Conservation (phyloP, 1,139 yeast genomes). For the Lodderomyces orthopsilosis region DNA sequence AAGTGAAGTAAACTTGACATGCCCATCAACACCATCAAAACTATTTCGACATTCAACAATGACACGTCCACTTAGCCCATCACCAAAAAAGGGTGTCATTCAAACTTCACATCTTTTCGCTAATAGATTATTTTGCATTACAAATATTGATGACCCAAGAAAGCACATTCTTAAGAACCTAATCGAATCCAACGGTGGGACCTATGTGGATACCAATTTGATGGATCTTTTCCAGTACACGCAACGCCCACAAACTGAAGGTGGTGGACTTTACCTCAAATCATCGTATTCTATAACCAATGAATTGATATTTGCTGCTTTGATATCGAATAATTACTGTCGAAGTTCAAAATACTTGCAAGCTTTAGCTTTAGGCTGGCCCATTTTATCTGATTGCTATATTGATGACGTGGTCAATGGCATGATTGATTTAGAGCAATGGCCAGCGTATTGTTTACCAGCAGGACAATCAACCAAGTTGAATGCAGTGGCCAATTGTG, state of each 20-base stretch:
- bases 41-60: constrained; percentile 2
- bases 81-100: constrained; percentile 1
- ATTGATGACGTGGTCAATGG: constrained; percentile 51
- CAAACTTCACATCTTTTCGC: constrained; percentile 16
- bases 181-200: constrained; percentile 54
- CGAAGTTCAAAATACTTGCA: constrained; percentile 81
- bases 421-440: constrained; percentile 22
- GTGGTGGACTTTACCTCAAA: constrained; percentile 3
- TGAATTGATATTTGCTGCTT: constrained; percentile 55
- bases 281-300: constrained; percentile 15
- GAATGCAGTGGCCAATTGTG: constrained; percentile 36
- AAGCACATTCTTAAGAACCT: constrained; percentile 31
- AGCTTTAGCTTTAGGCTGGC: constrained; percentile 87
- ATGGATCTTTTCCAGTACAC: constrained; percentile 28
- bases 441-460: constrained; percentile 63
- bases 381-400: constrained; percentile 63
- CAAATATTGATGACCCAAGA: constrained; percentile 37
- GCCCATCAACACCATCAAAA: constrained; percentile 1
- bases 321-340: constrained; percentile 55
- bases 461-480: constrained; percentile 59
- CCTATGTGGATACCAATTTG: constrained; percentile 48
- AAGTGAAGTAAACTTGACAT: neutral
- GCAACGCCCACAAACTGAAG: constrained; percentile 1
- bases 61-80: constrained; percentile 3
- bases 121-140: constrained; percentile 35